Conservation (phyloP, 768 basidiomycete genomes). For the Trametes cinnabarina region DNA sequence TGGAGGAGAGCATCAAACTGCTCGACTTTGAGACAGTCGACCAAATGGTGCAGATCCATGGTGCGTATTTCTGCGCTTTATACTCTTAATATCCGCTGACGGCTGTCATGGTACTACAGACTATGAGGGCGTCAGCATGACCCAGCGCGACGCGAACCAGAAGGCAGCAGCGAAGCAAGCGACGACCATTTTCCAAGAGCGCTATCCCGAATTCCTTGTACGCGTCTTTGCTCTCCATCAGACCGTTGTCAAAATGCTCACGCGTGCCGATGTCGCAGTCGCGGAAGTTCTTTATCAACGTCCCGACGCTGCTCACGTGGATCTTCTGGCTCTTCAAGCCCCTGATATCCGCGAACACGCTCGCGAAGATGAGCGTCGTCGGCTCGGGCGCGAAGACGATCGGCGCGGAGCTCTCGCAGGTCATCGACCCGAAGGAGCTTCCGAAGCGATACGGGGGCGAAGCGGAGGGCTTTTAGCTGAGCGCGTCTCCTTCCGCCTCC, state of each 20-base stretch:
- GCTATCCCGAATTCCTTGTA: conserved; percentile 81
- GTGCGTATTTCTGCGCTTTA: conserved; percentile 44
- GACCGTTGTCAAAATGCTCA: not conserved
- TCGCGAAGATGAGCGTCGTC: conserved; percentile 79
- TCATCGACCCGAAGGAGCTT: conserved; percentile 56
- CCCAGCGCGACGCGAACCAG: conserved; percentile 64
- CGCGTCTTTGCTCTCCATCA: conserved; percentile 17
- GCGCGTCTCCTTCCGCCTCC: not conserved
- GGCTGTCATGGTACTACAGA: conserved; percentile 40
- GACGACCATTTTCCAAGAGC: conserved; percentile 66
- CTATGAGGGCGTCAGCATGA: conserved; percentile 66
- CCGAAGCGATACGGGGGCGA: conserved; percentile 72
- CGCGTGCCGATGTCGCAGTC: conserved; percentile 38
- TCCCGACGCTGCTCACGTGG: conserved; percentile 74
- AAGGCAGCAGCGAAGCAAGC: conserved; percentile 78
- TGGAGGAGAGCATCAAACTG: conserved; percentile 61
- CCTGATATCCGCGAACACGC: conserved; percentile 65
- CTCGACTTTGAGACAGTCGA: conserved; percentile 76
- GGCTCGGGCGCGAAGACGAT: conserved; percentile 62
- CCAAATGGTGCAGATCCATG: conserved; percentile 73
- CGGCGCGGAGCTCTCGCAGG: conserved; percentile 54
- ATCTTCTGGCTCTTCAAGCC: conserved; percentile 84
- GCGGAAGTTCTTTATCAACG: conserved; percentile 80
- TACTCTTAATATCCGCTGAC: not conserved
- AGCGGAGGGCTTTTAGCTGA: conserved; percentile 46